Percentiles rank a stretch among this genome's conserved stretches.
These are phyloP conservation scores for Diaporthe sp. DNA, from an alignment of 2,329 filamentous ascomycete species.

Conservation along the genomic window DNA sequence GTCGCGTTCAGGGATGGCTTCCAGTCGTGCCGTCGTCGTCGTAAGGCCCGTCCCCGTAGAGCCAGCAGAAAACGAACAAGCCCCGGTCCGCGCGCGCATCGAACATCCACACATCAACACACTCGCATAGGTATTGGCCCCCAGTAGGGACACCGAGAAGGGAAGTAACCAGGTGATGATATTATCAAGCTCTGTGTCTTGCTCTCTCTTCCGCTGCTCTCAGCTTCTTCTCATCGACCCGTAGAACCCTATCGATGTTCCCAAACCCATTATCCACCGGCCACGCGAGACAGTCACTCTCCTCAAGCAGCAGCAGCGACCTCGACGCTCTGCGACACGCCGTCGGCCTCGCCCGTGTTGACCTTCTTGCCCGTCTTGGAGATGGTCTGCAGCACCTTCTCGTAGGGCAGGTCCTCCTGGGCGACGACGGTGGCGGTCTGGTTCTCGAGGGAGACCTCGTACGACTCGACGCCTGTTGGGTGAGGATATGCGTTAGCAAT, in stretches of 20 bases:
- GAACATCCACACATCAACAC: not conserved
- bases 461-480: slow-evolving; percentile 80
- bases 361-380: slow-evolving; percentile 96
- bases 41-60: not conserved
- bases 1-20: not conserved
- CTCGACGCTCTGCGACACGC: slow-evolving; percentile 64
- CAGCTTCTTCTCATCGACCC: no score
- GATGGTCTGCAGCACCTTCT: slow-evolving; percentile 84
- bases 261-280: no score
- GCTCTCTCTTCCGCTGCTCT: not conserved
- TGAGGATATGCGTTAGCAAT: not conserved
- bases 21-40: not conserved
- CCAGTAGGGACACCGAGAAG: not conserved
- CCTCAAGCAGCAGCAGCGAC: slow-evolving; percentile 40
- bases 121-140: not conserved
- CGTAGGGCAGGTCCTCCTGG: slow-evolving; percentile 76
- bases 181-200: slow-evolving; percentile 22
- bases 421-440: slow-evolving; percentile 85
- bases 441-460: slow-evolving; percentile 86
- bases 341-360: slow-evolving; percentile 79
- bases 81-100: not conserved
- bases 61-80: not conserved
- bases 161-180: not conserved
- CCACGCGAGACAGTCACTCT: not conserved
- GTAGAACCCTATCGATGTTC: no score